Evolutionary conservation across 2,329 filamentous ascomycete species (phyloP).

Genomic region (Alternaria rosae): DNA sequence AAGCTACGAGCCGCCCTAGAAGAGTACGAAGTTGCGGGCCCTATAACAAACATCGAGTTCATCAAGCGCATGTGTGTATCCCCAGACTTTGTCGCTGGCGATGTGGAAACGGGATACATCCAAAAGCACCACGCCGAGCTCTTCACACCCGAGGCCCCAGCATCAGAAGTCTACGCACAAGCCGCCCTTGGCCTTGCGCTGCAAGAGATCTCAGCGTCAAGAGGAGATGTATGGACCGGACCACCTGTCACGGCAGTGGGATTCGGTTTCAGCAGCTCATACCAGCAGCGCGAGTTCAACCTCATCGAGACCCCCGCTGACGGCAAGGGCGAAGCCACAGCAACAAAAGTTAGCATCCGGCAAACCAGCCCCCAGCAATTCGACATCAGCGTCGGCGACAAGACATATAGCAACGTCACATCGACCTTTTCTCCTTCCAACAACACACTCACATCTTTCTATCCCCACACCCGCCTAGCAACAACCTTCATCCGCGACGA

Average conservation of each 20-base stretch:
- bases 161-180: slow-evolving; percentile 82
- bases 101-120: slow-evolving; percentile 97
- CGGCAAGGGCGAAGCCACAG: slow-evolving; percentile 47
- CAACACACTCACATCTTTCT: slow-evolving; percentile 73
- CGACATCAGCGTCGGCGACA: slow-evolving; percentile 56
- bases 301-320: slow-evolving; percentile 59
- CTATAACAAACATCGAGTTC: slow-evolving; percentile 96
- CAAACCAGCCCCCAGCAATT: slow-evolving; percentile 61
- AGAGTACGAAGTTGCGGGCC: slow-evolving; percentile 89
- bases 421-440: slow-evolving; percentile 55
- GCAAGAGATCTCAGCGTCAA: slow-evolving; percentile 45
- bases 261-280: slow-evolving; percentile 61
- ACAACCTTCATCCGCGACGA: slow-evolving; percentile 75
- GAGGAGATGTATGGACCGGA: slow-evolving; percentile 52
- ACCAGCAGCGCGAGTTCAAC: slow-evolving; percentile 69
- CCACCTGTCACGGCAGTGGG: slow-evolving; percentile 53
- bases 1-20: slow-evolving; percentile 82
- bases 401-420: slow-evolving; percentile 54
- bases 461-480: slow-evolving; percentile 78
- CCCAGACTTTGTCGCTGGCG: slow-evolving; percentile 80
- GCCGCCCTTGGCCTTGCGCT: slow-evolving; percentile 79
- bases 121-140: slow-evolving; percentile 83
- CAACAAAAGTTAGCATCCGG: slow-evolving; percentile 58
- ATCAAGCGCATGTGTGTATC: slow-evolving; percentile 86
- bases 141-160: slow-evolving; percentile 69